Conservation (phyloP, 108 stramenopile species). For the Cyclotella choctawhatcheeana region DNA sequence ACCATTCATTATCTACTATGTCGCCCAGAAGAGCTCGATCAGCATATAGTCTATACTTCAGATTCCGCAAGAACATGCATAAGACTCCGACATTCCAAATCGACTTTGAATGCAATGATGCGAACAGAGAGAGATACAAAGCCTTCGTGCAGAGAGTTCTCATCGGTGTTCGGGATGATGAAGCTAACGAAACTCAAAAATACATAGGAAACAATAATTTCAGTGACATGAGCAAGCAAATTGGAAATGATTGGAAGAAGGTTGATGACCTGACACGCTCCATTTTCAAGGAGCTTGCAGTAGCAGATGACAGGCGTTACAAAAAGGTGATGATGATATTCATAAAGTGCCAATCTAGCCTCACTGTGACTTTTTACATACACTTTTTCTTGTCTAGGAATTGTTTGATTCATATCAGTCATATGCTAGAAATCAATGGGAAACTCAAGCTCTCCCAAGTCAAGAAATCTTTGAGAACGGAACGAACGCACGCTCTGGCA, state of each 20-base stretch:
- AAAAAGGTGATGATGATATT: not conserved
- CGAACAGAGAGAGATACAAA: not conserved
- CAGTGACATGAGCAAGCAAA: not conserved
- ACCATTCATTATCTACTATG: too few relatives aligned
- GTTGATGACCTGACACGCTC: not conserved
- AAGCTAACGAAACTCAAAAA: not conserved
- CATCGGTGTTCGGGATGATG: not conserved
- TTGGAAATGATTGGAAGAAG: not conserved
- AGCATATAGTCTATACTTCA: not conserved
- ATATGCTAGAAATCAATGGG: not conserved
- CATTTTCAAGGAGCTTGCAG: not conserved
- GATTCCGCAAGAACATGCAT: not conserved
- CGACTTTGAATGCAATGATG: not conserved
- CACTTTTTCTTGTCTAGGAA: not conserved
- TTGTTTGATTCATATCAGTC: not conserved
- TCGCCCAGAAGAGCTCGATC: not conserved
- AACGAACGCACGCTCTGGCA: too few relatives aligned
- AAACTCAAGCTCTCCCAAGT: not conserved
- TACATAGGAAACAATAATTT: not conserved
- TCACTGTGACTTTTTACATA: not conserved
- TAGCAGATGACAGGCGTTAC: not conserved
- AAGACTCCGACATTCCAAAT: not conserved
- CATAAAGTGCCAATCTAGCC: not conserved
- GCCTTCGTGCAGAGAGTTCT: not conserved
- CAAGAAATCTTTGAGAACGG: not conserved